Conservation (phyloP, 1,139 yeast genomes). For the Tardiomyces depauwii region DNA sequence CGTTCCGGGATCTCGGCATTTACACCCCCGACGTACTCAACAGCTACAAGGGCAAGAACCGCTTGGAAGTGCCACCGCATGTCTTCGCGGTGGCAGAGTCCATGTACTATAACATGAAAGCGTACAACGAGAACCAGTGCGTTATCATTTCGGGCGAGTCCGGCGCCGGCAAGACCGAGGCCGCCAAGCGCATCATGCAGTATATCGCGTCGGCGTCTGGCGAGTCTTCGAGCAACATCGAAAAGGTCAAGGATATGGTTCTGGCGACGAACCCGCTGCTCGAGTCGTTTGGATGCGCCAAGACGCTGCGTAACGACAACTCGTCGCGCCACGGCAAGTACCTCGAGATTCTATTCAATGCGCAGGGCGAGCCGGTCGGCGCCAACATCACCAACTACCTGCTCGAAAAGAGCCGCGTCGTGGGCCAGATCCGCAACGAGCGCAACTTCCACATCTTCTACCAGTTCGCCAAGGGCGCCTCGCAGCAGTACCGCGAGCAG, state of each 20-base stretch:
- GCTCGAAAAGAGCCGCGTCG: conserved; percentile 91
- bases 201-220: conserved; percentile 86
- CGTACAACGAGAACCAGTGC: conserved; percentile 92
- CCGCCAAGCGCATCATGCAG: conserved; percentile 98
- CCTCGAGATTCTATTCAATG: conserved; percentile 79
- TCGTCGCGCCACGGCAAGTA: conserved; percentile 98
- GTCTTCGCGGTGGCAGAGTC: conserved; percentile 97
- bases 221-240: conserved; percentile 47
- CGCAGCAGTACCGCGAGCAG: conserved; percentile 68
- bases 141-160: conserved; percentile 98
- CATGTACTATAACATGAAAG: conserved; percentile 91
- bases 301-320: conserved; percentile 89
- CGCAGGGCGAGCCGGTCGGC: conserved; percentile 77
- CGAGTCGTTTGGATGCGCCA: conserved; percentile 98
- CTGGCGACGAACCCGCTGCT: conserved; percentile 93
- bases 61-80: conserved; percentile 96
- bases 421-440: conserved; percentile 82
- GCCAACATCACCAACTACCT: conserved; percentile 94
- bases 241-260: conserved; percentile 92
- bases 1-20: conserved; percentile 91
- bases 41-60: conserved; percentile 79
- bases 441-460: conserved; percentile 96
- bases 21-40: conserved; percentile 70
- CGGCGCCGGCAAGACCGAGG: conserved; percentile 98
- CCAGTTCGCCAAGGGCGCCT: conserved; percentile 88